Evolutionary conservation across 352 stramenopile genomes (phyloP), one percentile per base, ranked within the genome.

Genomic region (Pythium folliculosum): DNA sequence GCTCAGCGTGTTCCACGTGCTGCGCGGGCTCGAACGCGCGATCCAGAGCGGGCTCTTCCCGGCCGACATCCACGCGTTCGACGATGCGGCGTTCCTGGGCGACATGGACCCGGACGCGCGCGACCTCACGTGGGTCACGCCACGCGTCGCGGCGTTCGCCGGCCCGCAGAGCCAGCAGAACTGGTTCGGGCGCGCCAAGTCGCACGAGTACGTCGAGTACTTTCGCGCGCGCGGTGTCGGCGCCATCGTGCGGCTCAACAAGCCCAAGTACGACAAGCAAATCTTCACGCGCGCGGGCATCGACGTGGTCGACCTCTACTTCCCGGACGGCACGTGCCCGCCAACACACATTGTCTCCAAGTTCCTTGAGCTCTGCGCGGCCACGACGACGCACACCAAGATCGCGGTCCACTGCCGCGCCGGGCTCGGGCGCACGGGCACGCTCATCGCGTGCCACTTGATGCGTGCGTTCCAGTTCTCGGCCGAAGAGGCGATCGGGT

Each of bases 381-480:
- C 13, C 19, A 54, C 53, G 5, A 44, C 65, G 10, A 32, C n/a
- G n/a, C n/a, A 58, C 7, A 81, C 86, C 32, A 91, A 90, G 35
- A 85, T 99, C 62, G 96, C 94, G 0, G 90, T 99, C 30, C 96
- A 99, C 77, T 99, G 96, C 75, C 98, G 99, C 76, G 96, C 96
- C 4, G 96, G 96, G 0, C 75, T 99, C 5, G 96, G 95, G 19
- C 77, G 96, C 43, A 99, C 96, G 0, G 96, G 96, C 5, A 99
- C 92, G 8, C 95, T 95, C 62, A 98, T 99, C 54, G 95, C 90
- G 9, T 91, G 86, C 40, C 97, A 97, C 62, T 70, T 98, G 30
- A 99, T 99, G 93, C 95, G 98, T 70, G 88, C 95, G 47, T 96
- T 94, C 67, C 62, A 75, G 2, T 92, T 99, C 49, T 98, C 92